Evolutionary conservation across 192 early-diverging fungal genomes (phyloP).

Genomic region (Linnemannia hyalina): DNA sequence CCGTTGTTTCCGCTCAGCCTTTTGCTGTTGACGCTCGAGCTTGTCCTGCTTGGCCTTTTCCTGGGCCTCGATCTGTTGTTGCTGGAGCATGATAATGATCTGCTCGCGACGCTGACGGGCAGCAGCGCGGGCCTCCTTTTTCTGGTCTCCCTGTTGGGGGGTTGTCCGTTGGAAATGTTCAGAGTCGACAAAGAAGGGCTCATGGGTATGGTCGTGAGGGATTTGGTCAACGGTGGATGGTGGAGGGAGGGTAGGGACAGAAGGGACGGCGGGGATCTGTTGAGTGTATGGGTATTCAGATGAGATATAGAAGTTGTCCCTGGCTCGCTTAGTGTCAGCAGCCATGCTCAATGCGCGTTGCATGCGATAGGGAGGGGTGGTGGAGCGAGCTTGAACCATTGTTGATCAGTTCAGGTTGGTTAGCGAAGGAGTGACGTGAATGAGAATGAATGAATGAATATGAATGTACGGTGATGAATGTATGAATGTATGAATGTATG

Average conservation of each 20-base stretch:
- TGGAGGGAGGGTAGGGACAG: background rate
- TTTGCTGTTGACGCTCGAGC: conserved; percentile 37
- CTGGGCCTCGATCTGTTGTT: conserved; percentile 47
- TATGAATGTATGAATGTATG: background rate
- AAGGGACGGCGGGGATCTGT: background rate
- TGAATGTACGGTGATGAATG: background rate
- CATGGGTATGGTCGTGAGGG: background rate
- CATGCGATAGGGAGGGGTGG: conserved; percentile 28
- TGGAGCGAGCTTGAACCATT: conserved; percentile 15
- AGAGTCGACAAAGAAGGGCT: conserved; percentile 14
- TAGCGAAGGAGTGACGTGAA: background rate
- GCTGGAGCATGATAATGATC: conserved; percentile 40
- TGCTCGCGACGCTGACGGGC: conserved; percentile 47
- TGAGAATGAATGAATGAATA: background rate
- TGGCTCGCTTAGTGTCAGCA: conserved; percentile 31
- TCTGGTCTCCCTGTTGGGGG: conserved; percentile 10
- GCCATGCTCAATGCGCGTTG: conserved; percentile 52
- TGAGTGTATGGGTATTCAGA: conserved; percentile 8
- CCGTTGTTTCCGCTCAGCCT: conserved; percentile 33
- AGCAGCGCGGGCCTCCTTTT: conserved; percentile 23
- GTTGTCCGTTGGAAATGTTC: conserved; percentile 20
- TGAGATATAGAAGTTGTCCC: conserved; percentile 14
- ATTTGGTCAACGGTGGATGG: background rate
- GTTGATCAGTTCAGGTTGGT: background rate
- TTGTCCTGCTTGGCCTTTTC: conserved; percentile 41